Percentiles rank a stretch among this genome's conserved stretches.
Conservation (phyloP, 2,329 filamentous ascomycete genomes). For the Trichoderma semiorbis region DNA sequence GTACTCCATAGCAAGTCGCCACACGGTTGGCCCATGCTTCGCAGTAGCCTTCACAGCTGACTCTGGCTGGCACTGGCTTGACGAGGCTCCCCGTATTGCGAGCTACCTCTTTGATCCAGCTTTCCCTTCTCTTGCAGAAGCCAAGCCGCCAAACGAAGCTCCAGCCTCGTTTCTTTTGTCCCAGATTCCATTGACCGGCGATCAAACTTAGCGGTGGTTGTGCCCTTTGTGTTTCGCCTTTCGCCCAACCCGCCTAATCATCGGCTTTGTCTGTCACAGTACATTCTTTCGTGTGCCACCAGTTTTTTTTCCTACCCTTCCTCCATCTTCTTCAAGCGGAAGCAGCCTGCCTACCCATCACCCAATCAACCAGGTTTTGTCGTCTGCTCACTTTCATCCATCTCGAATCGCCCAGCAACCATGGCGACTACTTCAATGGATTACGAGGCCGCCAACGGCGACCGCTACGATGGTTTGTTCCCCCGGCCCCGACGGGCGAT, state of each 20-base stretch:
- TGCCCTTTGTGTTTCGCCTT: conserved; percentile 16
- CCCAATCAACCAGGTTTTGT: conserved; percentile 2
- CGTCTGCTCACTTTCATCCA: conserved; percentile 17
- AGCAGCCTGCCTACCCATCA: conserved; percentile 12
- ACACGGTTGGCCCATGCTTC: conserved; percentile 8
- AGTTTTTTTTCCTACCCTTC: conserved; percentile 15
- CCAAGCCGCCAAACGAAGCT: not conserved
- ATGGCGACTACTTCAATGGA: conserved; percentile 68
- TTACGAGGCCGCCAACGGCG: conserved; percentile 65
- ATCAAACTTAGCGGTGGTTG: not conserved
- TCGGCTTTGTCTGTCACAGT: conserved; percentile 25
- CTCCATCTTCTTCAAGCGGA: conserved; percentile 7
- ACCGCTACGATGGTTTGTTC: conserved; percentile 61
- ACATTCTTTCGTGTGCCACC: conserved; percentile 17
- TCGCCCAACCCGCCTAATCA: conserved; percentile 25
- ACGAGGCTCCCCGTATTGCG: not conserved
- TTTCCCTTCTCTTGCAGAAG: not conserved
- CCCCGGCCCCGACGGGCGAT: conserved; percentile 9
- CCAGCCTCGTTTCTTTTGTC: not conserved
- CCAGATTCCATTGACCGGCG: not conserved
- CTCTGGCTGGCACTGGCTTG: not conserved
- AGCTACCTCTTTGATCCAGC: not conserved
- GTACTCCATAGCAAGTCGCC: conserved; percentile 1
- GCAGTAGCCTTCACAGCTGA: conserved; percentile 9
- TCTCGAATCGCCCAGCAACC: conserved; percentile 22